Evolutionary conservation across 441 rosid genomes (phyloP).

Genomic region (Daphne laureola): DNA sequence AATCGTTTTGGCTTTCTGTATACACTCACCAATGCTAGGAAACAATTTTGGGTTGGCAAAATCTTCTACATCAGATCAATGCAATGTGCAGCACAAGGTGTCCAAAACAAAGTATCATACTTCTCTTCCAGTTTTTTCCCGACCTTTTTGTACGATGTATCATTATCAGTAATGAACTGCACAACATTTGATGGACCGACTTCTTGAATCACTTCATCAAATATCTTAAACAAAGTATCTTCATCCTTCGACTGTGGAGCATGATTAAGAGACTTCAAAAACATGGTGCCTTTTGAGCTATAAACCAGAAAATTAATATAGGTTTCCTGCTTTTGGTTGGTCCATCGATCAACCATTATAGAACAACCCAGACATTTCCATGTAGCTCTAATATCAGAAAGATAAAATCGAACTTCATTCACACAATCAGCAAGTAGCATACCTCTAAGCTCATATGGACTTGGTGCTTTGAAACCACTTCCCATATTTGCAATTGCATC

Average conservation of each 20-base stretch:
- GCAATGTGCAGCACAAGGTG: slow-evolving; percentile 1
- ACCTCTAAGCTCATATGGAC: not conserved
- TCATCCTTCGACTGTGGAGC: not conserved
- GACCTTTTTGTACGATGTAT: not conserved
- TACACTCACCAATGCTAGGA: not conserved
- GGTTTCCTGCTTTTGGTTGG: no score
- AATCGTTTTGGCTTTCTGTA: slow-evolving; percentile 1
- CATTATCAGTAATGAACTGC: slow-evolving; percentile 8
- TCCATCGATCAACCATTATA: no score
- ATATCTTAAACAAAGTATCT: not conserved
- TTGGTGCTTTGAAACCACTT: not conserved
- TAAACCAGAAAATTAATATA: not conserved
- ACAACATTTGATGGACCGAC: not conserved
- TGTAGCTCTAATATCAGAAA: not conserved
- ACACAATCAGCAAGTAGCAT: not conserved
- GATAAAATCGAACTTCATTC: not conserved
- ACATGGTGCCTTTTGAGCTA: not conserved
- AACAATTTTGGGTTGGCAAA: not conserved
- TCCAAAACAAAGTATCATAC: not conserved
- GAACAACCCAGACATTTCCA: no score
- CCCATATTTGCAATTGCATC: not conserved
- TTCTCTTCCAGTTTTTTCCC: slow-evolving; percentile 1
- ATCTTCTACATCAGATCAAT: slow-evolving; percentile 1
- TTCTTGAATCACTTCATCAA: slow-evolving; percentile 8
- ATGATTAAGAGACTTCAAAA: slow-evolving; percentile 2